Base-by-base conservation (phyloP, 169 alveolate genomes). In the Cryptosporidium bovis region DNA sequence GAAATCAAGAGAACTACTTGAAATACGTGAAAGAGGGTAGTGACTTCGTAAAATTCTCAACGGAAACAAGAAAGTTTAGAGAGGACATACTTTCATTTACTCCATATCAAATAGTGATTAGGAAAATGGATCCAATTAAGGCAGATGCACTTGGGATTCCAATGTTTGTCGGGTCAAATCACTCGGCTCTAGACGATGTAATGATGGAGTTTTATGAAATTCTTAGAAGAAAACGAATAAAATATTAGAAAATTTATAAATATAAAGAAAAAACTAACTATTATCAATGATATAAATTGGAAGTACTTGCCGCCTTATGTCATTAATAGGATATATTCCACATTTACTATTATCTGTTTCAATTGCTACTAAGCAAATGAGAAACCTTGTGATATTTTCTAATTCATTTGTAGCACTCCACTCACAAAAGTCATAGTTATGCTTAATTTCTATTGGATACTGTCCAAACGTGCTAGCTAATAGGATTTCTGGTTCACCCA, bases 71-170 rank as follows among this genome's bases (percentile, higher is more conserved):
- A 56, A 77, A 60, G 29, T 36, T 77, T 7, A 29, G 87, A 2
- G 64, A 71, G 7, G 77, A 77, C 10, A 40, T 77, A 44, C 71
- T 77, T 56, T 18, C 71, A 3, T 77, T 77, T 46, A 56, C 40
- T 15, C 87, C 87, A 7, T 77, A 77, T 48, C 87, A 77, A 33
- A 77, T 77, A 15, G 71, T 62, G 18, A 34, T 77, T 20, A 56
- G 87, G 29, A 77, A 77, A 40, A 10, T 77, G 31, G 87, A 77
- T 60, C 87, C 87, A 40, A 40, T 77, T 18, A 77, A 77, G 55
- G 87, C 87, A 40, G 87, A 77, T 36, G 87, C 87, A 27, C 64
- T 77, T 18, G 87, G 87, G 48, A 60, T 77, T 3, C 87, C 87
- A 20, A 77, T 77, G 87, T 77, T 77, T 77, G 31, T 56, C 8